A percentile compares a stretch with the other conserved stretches of the same genome.
Conservation (phyloP, 1,284 basidiomycete species). For the Dichomitus squalens region DNA sequence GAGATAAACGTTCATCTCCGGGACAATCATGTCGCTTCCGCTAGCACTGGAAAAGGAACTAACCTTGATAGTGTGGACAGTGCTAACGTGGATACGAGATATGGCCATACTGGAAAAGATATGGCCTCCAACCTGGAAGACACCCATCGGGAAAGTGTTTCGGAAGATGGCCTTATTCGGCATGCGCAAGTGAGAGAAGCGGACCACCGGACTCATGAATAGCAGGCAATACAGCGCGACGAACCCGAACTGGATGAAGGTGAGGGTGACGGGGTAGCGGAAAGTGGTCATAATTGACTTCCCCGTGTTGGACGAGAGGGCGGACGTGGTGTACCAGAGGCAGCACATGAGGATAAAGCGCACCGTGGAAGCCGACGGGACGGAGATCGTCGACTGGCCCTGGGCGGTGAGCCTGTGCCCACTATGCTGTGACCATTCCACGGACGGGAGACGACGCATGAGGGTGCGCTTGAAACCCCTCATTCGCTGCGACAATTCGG, state of each 20-base stretch:
- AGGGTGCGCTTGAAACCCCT: conserved; percentile 24
- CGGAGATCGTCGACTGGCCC: conserved; percentile 4
- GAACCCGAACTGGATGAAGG: conserved; percentile 97
- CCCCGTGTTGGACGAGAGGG: conserved; percentile 87
- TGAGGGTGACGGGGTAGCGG: conserved; percentile 88
- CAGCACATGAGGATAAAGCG: conserved; percentile 69
- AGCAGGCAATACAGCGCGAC: conserved; percentile 86
- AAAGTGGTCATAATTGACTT: conserved; percentile 88
- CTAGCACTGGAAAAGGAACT: conserved; percentile 24
- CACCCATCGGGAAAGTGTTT: conserved; percentile 89
- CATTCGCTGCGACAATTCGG: conserved; percentile 18
- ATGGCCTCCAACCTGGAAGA: conserved; percentile 96
- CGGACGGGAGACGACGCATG: conserved; percentile 22
- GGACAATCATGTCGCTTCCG: background rate
- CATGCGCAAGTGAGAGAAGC: conserved; percentile 64
- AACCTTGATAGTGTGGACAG: conserved; percentile 99
- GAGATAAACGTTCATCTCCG: background rate
- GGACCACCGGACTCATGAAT: conserved; percentile 73
- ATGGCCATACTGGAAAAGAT: conserved; percentile 98
- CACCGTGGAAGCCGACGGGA: conserved; percentile 35
- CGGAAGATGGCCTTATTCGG: conserved; percentile 77
- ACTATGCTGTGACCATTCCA: conserved; percentile 17
- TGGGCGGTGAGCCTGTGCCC: conserved; percentile 10
- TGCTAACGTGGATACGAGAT: conserved; percentile 93
- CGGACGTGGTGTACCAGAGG: conserved; percentile 85